Evolutionary conservation across 1,284 basidiomycete genomes (phyloP), one percentile per base, ranked within the genome.

Genomic region (Chondrostereum purpureum): DNA sequence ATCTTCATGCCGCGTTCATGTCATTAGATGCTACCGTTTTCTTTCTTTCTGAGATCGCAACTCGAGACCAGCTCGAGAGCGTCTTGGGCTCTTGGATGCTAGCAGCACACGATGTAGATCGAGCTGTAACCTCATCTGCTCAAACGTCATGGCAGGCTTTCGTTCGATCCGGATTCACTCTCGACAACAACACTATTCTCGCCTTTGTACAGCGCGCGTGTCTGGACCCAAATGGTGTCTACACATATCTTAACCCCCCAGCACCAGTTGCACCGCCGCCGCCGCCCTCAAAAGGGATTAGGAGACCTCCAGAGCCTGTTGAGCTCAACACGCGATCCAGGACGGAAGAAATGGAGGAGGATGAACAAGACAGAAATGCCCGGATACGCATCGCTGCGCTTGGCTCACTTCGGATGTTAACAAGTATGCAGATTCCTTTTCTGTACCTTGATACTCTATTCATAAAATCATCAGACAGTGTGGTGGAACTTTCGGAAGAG

Each of bases 71-170:
- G 53, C 62, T 78, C n/a, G 77, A 86, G 39, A 75, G 73, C 31
- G 71, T 93, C 22, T 63, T 94, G 1, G 92, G 90, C 0, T 78
- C 87, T 5, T 95, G 91, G 91, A 78, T 72, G 47, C 73, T 91
- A 53, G 71, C 80, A 2, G 73, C 80, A 14, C 75, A 85, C 58
- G 92, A 94, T 53, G 64, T 80, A 17, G 91, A 92, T 55, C 72
- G 81, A 13, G 64, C 68, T 2, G 81, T 91, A 13, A 64, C 80
- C 2, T 55, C 60, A 0, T 59, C 67, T 13, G 80, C 82, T 0
- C 59, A 62, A 12, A 69, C 69, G 44, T 70, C 78, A 10, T 89
- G 86, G 85, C 62, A 61, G 11, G 60, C 68, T 5, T 59, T 67
- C 23, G 55, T 81, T 21, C 57, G 59, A 19, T 48, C 57, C 8